A percentile compares a stretch with the other conserved stretches of the same genome.
Conservation (phyloP, 176 grass and related monocot genomes). For the Eleusine coracana region DNA sequence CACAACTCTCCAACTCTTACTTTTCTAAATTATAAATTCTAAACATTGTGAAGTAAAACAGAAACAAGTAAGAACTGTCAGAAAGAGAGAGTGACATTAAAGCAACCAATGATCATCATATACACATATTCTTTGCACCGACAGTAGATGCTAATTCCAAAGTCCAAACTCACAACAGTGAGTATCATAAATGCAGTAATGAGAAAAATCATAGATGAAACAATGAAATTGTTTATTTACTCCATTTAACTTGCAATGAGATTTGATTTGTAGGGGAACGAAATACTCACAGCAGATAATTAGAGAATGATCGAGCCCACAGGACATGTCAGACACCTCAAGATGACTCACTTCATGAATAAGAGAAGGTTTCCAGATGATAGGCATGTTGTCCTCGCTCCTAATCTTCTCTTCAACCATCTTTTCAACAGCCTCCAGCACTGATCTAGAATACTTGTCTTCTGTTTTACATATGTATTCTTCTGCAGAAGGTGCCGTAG, state of each 20-base stretch:
- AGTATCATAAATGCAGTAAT: constrained; percentile 14
- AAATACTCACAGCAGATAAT: constrained; percentile 72
- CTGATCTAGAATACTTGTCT: constrained; percentile 46
- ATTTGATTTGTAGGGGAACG: neutral
- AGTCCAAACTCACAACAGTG: neutral
- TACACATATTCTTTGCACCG: neutral
- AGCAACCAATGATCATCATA: neutral
- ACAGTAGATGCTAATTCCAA: neutral
- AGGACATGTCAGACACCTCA: constrained; percentile 78
- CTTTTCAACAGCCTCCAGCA: constrained; percentile 74
- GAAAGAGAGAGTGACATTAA: neutral
- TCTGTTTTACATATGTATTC: constrained; percentile 36
- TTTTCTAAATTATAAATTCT: neutral
- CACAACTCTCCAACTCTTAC: neutral
- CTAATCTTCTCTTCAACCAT: constrained; percentile 79
- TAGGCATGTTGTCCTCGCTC: constrained; percentile 76
- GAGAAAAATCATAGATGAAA: neutral
- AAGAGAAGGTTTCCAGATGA: constrained; percentile 86
- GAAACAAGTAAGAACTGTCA: neutral
- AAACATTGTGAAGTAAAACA: neutral
- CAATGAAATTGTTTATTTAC: constrained; percentile 3
- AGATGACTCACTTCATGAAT: constrained; percentile 60
- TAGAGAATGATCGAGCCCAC: constrained; percentile 90
- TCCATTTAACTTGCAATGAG: neutral
- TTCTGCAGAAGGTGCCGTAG: constrained; percentile 31